Evolutionary conservation across 2,329 filamentous ascomycete genomes (phyloP).

Genomic region (Amauroascus verrucosus): DNA sequence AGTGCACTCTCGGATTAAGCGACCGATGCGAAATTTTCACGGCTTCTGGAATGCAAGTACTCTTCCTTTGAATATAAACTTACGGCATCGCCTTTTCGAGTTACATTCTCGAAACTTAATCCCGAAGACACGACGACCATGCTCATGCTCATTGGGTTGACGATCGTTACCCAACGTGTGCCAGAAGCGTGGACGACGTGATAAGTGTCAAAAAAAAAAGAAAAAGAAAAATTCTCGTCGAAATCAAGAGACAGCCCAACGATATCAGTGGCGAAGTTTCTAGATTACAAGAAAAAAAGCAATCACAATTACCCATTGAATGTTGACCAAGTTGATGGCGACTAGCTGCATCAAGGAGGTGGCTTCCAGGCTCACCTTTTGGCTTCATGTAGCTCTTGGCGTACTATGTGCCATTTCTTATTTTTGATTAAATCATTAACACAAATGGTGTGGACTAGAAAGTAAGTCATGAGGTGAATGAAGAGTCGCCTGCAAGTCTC

Average conservation of each 20-base stretch:
- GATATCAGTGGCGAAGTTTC: background rate
- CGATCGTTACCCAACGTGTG: slow-evolving; percentile 2
- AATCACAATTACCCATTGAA: background rate
- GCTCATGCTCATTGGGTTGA: slow-evolving; percentile 3
- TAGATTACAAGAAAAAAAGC: background rate
- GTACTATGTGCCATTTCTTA: background rate
- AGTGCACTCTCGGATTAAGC: background rate
- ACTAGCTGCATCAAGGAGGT: slow-evolving; percentile 2
- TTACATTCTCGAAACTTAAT: slow-evolving; percentile 4
- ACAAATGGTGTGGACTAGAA: background rate
- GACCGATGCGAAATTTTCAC: background rate
- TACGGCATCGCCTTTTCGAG: background rate
- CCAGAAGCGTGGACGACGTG: slow-evolving; percentile 4
- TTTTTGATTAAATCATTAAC: background rate
- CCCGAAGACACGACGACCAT: background rate
- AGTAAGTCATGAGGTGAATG: background rate
- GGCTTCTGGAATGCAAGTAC: background rate
- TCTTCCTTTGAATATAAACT: no score
- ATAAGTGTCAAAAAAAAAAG: background rate
- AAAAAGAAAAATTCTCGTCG: background rate
- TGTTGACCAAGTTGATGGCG: background rate
- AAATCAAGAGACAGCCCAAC: background rate
- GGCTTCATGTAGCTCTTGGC: background rate
- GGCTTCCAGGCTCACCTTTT: background rate
- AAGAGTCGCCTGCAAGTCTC: background rate